phyloP scores from a whole-genome alignment of 805 yeast species.

The Kazachstania kunashirensis region DNA sequence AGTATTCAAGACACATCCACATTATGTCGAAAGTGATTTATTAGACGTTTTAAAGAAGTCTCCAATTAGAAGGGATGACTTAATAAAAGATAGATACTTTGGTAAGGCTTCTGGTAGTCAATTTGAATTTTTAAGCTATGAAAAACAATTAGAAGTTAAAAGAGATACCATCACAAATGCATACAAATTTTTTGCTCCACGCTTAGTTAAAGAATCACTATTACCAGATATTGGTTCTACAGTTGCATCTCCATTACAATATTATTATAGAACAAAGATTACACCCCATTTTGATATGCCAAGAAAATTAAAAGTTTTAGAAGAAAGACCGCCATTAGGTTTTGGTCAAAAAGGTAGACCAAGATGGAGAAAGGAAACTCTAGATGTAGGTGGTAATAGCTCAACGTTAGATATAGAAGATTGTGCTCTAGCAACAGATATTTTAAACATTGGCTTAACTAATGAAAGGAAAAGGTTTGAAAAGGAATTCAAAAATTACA shows the following conservation, averaged over 20 bases:
- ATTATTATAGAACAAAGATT: conserved; percentile 77
- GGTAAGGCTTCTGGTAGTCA: conserved; percentile 95
- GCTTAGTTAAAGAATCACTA: conserved; percentile 32
- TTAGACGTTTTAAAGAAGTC: conserved; percentile 40
- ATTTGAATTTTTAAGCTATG: conserved; percentile 69
- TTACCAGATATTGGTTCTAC: conserved; percentile 59
- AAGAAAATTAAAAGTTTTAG: conserved; percentile 36
- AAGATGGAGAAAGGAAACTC: conserved; percentile 43
- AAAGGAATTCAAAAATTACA: conserved; percentile 37
- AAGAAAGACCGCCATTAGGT: conserved; percentile 63
- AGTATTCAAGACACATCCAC: conserved; percentile 70
- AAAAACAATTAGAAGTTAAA: conserved; percentile 63
- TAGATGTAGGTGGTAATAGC: conserved; percentile 46
- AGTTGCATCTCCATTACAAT: conserved; percentile 66
- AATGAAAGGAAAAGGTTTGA: conserved; percentile 56
- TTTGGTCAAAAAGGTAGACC: conserved; percentile 83
- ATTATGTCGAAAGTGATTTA: conserved; percentile 66
- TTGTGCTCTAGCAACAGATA: conserved; percentile 78
- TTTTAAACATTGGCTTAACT: conserved; percentile 62
- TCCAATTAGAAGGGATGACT: conserved; percentile 44
- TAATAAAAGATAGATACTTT: conserved; percentile 62
- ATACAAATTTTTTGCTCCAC: conserved; percentile 64
- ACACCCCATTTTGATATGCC: conserved; percentile 93
- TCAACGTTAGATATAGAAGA: conserved; percentile 85
- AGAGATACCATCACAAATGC: conserved; percentile 72